Evolutionary conservation across 495 filamentous ascomycete species (phyloP).

Genomic region (Aspergillus avenaceus): DNA sequence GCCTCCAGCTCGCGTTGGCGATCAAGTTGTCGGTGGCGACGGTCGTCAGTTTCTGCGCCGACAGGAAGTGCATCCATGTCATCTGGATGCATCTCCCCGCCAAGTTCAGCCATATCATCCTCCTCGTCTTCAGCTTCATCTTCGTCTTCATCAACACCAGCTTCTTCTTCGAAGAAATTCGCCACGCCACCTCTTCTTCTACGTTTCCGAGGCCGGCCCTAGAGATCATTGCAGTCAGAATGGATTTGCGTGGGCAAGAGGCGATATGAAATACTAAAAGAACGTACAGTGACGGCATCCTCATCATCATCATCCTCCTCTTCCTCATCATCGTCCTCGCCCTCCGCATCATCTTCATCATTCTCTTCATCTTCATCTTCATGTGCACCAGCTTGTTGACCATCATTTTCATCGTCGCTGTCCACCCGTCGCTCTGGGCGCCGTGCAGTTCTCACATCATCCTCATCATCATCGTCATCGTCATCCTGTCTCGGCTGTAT

Average conservation of each 20-base stretch:
- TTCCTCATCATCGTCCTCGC: constrained; percentile 45
- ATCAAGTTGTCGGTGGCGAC: constrained; percentile 91
- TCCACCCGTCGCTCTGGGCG: constrained; percentile 18
- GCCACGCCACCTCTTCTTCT: constrained; percentile 62
- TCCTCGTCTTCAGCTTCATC: constrained; percentile 89
- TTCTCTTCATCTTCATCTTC: constrained; percentile 42
- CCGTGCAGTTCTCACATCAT: constrained; percentile 33
- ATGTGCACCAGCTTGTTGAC: constrained; percentile 30
- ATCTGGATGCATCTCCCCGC: constrained; percentile 84
- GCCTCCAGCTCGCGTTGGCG: constrained; percentile 79
- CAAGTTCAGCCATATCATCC: constrained; percentile 76
- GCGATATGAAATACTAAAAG: background rate
- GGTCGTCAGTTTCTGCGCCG: constrained; percentile 79
- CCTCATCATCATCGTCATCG: constrained; percentile 47
- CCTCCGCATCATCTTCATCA: constrained; percentile 33
- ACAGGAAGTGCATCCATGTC: constrained; percentile 78
- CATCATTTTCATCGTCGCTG: constrained; percentile 49
- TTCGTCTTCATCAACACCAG: constrained; percentile 94
- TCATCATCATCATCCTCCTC: constrained; percentile 57
- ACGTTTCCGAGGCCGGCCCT: constrained; percentile 79
- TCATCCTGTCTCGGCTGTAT: constrained; percentile 37
- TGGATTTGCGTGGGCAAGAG: background rate
- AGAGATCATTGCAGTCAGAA: constrained; percentile 8
- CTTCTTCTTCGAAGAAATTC: constrained; percentile 91
- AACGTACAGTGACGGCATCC: constrained; percentile 53